These are phyloP conservation scores for Tylopilus sp. DNA, from an alignment of 1,284 basidiomycete genomes.

Conservation along the genomic window DNA sequence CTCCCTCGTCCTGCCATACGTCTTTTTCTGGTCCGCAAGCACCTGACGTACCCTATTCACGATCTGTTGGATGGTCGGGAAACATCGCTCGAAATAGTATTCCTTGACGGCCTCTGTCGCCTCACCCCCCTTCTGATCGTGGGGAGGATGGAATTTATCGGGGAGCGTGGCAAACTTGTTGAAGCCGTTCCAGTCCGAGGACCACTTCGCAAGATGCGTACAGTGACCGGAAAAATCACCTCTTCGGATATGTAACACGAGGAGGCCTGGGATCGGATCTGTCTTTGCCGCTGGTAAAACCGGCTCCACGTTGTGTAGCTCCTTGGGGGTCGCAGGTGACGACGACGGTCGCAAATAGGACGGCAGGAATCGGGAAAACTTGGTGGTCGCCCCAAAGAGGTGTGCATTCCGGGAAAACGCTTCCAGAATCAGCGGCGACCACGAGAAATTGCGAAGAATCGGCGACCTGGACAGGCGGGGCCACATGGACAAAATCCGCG, in stretches of 20 bases:
- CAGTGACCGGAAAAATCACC: conserved; percentile 37
- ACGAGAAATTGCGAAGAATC: conserved; percentile 42
- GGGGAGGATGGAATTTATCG: conserved; percentile 35
- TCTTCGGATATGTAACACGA: conserved; percentile 38
- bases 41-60: conserved; percentile 41
- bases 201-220: conserved; percentile 29
- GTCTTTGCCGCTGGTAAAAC: conserved; percentile 17
- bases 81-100: conserved; percentile 44
- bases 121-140: conserved; percentile 16
- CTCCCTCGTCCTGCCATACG: conserved; percentile 15
- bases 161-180: conserved; percentile 41
- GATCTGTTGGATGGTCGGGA: conserved; percentile 45
- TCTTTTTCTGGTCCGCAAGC: conserved; percentile 22
- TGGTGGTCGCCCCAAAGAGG: conserved; percentile 27
- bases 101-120: conserved; percentile 28
- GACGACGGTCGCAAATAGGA: conserved; percentile 21
- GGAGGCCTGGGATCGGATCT: conserved; percentile 29
- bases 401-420: conserved; percentile 37
- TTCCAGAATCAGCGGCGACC: conserved; percentile 43
- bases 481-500: conserved; percentile 42
- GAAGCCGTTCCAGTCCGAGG: conserved; percentile 38
- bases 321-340: conserved; percentile 1
- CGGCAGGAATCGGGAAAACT: conserved; percentile 22
- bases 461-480: conserved; percentile 42
- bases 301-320: conserved; percentile 28